Evolutionary conservation across 2,329 filamentous ascomycete species (phyloP), one percentile per base, ranked within the genome.

Genomic region (Fusarium musae): DNA sequence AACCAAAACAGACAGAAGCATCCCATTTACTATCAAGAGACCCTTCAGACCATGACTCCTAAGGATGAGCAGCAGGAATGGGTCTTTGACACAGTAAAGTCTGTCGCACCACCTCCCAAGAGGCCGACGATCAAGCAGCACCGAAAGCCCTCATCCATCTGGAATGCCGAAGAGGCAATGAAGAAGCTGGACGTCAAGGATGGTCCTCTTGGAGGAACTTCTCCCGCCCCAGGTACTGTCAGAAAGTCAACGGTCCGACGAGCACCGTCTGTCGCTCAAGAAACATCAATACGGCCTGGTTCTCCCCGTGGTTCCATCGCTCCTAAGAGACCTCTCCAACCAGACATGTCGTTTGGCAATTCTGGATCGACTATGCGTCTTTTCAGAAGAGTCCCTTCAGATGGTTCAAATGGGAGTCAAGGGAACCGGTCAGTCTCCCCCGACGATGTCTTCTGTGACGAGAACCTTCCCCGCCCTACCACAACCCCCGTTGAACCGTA

Each of bases 71-170:
- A 93, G 21, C 94, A 97, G 72, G 95, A 93, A 73, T 98, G 96
- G 96, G 92, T 97, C 5, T 98, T 98, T 80, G 96, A 98, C 79
- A 98, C 96, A 0, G 91, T 98, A 79, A 96, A 93, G 81, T 94
- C 93, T 0, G 85, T 92, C 37, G 87, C 77, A 2, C 81, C 80
- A 7, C 81, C 80, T 7, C 86, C 89, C 8, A 89, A 89, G 76
- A 90, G 87, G 43, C 82, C 85, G 19, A 85, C 84, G 0, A 83
- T 86, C 60, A 88, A 85, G 77, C 78, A 85, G 77, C 77, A 85
- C 53, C 85, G 89, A 59, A 89, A 90, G 66, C 85, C 88, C 9
- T 90, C 89, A 2, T 87, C 88, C 10, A 86, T 89, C 42, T 86
- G 88, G 70, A 82, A 85, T 43, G 86, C 87, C n/a, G 90, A 92